Conservation (phyloP, 768 basidiomycete species). For the Boletus fagicola region DNA sequence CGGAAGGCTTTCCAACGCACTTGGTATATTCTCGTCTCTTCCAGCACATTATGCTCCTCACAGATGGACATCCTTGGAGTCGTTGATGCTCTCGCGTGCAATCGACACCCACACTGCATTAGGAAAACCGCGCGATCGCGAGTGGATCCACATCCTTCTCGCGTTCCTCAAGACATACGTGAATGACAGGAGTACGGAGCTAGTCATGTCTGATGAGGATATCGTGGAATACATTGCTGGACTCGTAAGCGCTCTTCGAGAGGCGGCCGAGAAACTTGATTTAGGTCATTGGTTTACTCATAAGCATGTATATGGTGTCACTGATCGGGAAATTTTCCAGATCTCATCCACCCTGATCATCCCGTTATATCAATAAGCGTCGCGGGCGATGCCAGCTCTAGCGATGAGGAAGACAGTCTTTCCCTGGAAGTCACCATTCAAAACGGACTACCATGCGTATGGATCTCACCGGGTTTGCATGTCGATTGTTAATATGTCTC, state of each 20-base stretch:
- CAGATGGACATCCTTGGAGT: constrained; percentile 77
- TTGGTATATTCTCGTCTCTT: constrained; percentile 73
- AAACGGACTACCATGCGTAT: constrained; percentile 76
- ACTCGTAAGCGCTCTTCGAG: constrained; percentile 49
- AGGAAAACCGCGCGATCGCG: constrained; percentile 59
- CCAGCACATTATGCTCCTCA: constrained; percentile 84
- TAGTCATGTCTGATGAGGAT: constrained; percentile 54
- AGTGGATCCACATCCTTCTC: constrained; percentile 79
- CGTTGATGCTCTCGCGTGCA: constrained; percentile 73
- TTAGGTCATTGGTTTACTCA: constrained; percentile 41
- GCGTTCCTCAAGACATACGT: constrained; percentile 73
- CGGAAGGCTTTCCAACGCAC: constrained; percentile 56
- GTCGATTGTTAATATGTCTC: constrained; percentile 9
- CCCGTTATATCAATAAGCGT: constrained; percentile 59
- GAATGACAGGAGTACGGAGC: constrained; percentile 49
- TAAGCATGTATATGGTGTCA: background rate
- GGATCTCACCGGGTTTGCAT: constrained; percentile 25
- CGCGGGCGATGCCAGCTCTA: constrained; percentile 44
- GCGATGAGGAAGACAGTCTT: constrained; percentile 65
- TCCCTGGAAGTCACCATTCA: constrained; percentile 56
- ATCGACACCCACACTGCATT: constrained; percentile 62
- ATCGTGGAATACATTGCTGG: constrained; percentile 49
- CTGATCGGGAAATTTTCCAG: constrained; percentile 38
- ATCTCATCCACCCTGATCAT: constrained; percentile 67
- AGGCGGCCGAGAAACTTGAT: constrained; percentile 50